These are phyloP conservation scores for Lipomyces orientalis DNA, from an alignment of 805 yeast genomes.

Conservation along the genomic window DNA sequence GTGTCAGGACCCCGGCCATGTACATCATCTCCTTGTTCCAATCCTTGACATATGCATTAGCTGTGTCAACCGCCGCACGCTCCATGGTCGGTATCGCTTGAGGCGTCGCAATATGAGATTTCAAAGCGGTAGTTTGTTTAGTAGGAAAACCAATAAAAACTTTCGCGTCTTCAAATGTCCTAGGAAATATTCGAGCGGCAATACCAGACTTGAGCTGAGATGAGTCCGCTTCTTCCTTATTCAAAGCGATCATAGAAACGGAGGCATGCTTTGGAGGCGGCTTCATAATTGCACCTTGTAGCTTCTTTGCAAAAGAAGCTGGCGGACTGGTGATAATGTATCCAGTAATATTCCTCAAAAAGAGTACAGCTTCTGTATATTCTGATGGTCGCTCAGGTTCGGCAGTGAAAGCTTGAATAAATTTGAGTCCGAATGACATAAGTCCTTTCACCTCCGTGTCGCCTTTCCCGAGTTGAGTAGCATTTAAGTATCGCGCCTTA, in stretches of 20 bases:
- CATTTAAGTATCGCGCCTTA: conserved; percentile 45
- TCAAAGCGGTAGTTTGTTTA: conserved; percentile 49
- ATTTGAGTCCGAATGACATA: conserved; percentile 31
- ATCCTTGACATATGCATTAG: conserved; percentile 49
- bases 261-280: conserved; percentile 49
- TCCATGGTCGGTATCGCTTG: conserved; percentile 53
- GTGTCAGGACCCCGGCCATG: conserved; percentile 47
- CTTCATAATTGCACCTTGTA: conserved; percentile 49
- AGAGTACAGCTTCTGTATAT: conserved; percentile 41
- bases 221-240: conserved; percentile 41
- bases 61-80: conserved; percentile 51
- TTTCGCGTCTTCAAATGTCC: conserved; percentile 46
- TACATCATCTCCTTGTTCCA: conserved; percentile 50
- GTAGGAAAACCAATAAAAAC: conserved; percentile 52
- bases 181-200: conserved; percentile 47
- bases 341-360: conserved; percentile 45
- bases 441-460: conserved; percentile 30
- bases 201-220: conserved; percentile 46
- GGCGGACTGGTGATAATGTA: conserved; percentile 44
- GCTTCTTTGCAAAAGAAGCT: conserved; percentile 42
- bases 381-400: conserved; percentile 45
- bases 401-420: conserved; percentile 31
- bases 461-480: conserved; percentile 44
- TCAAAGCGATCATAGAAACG: conserved; percentile 45
- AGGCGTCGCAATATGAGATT: conserved; percentile 48